These are phyloP conservation scores for Gymnopilus junonius DNA, from an alignment of 768 basidiomycete species.

Conservation along the genomic window DNA sequence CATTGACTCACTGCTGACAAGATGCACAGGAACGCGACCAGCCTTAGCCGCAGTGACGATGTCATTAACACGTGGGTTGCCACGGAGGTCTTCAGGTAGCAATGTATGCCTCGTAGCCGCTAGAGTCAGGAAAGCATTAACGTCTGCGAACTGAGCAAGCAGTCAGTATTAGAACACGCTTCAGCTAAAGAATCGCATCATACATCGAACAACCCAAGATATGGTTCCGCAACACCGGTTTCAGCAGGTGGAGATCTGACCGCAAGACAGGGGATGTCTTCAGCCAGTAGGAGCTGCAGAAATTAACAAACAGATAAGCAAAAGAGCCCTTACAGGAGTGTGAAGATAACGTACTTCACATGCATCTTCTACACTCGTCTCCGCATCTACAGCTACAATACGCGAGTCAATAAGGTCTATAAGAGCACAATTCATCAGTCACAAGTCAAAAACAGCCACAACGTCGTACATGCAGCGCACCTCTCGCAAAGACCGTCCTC, in stretches of 20 bases:
- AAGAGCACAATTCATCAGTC: neutral
- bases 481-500: slow-evolving; percentile 59
- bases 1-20: slow-evolving; percentile 70
- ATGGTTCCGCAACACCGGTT: slow-evolving; percentile 31
- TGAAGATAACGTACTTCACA: slow-evolving; percentile 61
- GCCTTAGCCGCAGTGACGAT: slow-evolving; percentile 77
- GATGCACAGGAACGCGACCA: slow-evolving; percentile 72
- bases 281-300: slow-evolving; percentile 62
- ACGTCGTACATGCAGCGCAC: slow-evolving; percentile 36
- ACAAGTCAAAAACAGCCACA: neutral
- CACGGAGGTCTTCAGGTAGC: slow-evolving; percentile 59
- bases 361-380: slow-evolving; percentile 80
- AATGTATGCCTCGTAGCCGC: slow-evolving; percentile 81
- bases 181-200: slow-evolving; percentile 24
- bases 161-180: slow-evolving; percentile 1
- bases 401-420: slow-evolving; percentile 74
- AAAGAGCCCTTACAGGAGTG: neutral
- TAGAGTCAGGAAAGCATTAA: slow-evolving; percentile 85
- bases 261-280: slow-evolving; percentile 68
- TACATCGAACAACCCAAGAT: slow-evolving; percentile 78
- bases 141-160: slow-evolving; percentile 70
- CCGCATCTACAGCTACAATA: slow-evolving; percentile 68
- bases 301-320: neutral
- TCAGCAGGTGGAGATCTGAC: slow-evolving; percentile 43
- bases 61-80: slow-evolving; percentile 62